phyloP scores from a whole-genome alignment of 2,329 filamentous ascomycete genomes.

The Clonostachys rhizophaga region DNA sequence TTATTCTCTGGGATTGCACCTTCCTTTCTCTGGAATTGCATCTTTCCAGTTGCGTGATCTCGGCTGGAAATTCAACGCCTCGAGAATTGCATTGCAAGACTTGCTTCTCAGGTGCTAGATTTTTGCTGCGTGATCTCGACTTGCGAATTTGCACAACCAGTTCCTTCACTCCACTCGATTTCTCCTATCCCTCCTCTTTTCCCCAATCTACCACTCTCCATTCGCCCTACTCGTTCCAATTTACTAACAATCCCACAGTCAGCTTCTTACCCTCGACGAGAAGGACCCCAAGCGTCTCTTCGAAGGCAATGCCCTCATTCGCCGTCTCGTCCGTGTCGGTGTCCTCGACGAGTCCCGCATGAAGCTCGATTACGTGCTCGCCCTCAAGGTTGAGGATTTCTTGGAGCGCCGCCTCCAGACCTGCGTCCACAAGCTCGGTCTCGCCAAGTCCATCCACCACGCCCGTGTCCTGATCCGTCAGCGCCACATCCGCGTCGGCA shows the following conservation, averaged over 20 bases:
- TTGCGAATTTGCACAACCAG: background rate
- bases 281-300: constrained; percentile 99
- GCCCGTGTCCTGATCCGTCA: constrained; percentile 99
- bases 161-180: background rate
- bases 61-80: too few species aligned
- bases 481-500: constrained; percentile 99
- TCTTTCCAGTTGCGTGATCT: too few species aligned
- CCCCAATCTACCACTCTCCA: too few species aligned
- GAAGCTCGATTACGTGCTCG: constrained; percentile 99
- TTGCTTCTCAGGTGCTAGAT: background rate
- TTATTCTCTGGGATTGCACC: too few species aligned
- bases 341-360: constrained; percentile 99
- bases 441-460: constrained; percentile 99
- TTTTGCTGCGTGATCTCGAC: background rate
- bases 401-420: constrained; percentile 99
- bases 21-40: too few species aligned
- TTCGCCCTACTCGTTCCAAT: too few species aligned
- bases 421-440: constrained; percentile 99
- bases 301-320: constrained; percentile 99
- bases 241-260: constrained; percentile 53
- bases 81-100: too few species aligned
- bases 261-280: constrained; percentile 99
- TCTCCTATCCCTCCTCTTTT: too few species aligned
- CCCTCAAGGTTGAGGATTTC: constrained; percentile 99
- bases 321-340: constrained; percentile 98